Conservation (phyloP, 192 early-diverging fungal species). For the Pecoramyces ruminantium region DNA sequence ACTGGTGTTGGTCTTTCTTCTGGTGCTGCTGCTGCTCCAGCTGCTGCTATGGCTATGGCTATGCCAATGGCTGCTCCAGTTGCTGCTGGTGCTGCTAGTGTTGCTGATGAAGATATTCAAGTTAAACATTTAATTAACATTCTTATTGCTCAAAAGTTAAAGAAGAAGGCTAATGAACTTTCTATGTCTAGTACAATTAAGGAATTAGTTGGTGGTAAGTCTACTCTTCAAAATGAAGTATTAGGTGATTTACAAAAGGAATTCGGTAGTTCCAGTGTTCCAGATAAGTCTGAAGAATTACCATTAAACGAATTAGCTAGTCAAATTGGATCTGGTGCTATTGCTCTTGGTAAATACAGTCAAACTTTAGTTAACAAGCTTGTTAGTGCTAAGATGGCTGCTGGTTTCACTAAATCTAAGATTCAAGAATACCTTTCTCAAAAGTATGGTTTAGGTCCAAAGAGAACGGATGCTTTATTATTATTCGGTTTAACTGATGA, state of each 20-base stretch:
- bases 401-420: conserved; percentile 62
- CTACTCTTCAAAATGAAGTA: conserved; percentile 91
- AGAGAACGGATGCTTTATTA: conserved; percentile 54
- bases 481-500: conserved; percentile 68
- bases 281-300: conserved; percentile 84
- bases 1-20: neutral
- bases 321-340: conserved; percentile 36
- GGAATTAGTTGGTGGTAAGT: conserved; percentile 89
- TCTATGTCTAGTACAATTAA: conserved; percentile 65
- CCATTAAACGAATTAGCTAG: conserved; percentile 65
- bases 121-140: conserved; percentile 26
- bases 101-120: conserved; percentile 65
- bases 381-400: conserved; percentile 79
- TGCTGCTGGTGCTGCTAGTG: conserved; percentile 56
- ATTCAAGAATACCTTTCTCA: conserved; percentile 55
- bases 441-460: conserved; percentile 57
- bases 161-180: conserved; percentile 60
- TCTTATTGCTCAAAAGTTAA: conserved; percentile 80
- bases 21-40: neutral
- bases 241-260: conserved; percentile 87
- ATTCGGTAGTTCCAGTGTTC: conserved; percentile 54
- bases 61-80: conserved; percentile 29
- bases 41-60: conserved; percentile 5
- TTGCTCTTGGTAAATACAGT: conserved; percentile 61
- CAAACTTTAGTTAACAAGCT: conserved; percentile 58